Evolutionary conservation across 768 basidiomycete species (phyloP).

Genomic region (Lactarius sp.): DNA sequence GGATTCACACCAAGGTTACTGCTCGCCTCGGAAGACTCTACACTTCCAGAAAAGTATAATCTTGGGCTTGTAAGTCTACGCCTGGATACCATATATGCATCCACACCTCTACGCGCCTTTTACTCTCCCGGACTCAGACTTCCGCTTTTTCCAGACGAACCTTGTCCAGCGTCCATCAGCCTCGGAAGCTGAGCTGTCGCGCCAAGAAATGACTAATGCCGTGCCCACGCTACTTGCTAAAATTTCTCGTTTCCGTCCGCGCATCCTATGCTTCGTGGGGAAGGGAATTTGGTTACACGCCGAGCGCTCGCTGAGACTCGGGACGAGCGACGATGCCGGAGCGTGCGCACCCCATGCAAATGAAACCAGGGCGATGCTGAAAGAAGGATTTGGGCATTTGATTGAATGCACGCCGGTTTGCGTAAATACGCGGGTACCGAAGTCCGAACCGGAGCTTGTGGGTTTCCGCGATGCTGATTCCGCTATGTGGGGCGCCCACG

Average conservation of each 20-base stretch:
- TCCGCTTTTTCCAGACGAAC: conserved; percentile 53
- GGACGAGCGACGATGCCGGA: neutral
- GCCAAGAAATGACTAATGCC: conserved; percentile 45
- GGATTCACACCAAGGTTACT: conserved; percentile 55
- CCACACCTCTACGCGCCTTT: neutral
- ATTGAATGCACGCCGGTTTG: neutral
- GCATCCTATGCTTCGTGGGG: conserved; percentile 75
- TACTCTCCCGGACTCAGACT: neutral
- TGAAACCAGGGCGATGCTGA: neutral
- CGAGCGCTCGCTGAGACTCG: conserved; percentile 31
- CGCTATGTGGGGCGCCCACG: neutral
- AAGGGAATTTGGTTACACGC: conserved; percentile 53
- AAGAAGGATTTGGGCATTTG: neutral
- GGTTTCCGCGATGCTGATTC: neutral
- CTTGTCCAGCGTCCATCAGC: conserved; percentile 65
- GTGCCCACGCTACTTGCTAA: conserved; percentile 60
- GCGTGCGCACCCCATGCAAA: neutral
- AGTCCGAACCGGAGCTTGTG: neutral
- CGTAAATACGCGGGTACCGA: neutral
- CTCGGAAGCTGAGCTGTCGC: conserved; percentile 54
- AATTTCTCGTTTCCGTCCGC: conserved; percentile 50
- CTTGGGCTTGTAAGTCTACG: conserved; percentile 56
- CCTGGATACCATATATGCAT: neutral
- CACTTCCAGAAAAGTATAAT: conserved; percentile 51
- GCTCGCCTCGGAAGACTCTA: conserved; percentile 53